Evolutionary conservation across 768 basidiomycete species (phyloP).

Genomic region (Cyclocybe cylindracea): DNA sequence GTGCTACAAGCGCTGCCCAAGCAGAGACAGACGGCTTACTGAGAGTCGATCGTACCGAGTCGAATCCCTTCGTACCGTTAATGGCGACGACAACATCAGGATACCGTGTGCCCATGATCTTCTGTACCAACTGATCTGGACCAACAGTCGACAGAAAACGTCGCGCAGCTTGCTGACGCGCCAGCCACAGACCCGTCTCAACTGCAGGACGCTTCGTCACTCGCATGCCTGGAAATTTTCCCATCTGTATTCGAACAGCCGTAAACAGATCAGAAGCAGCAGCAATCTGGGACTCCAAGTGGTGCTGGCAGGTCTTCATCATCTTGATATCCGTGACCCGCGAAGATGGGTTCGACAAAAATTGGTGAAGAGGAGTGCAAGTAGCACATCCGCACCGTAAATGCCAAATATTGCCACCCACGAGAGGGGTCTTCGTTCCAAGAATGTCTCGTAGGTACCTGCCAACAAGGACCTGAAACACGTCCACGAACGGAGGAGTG

Average conservation of each 20-base stretch:
- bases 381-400: slow-evolving; percentile 33
- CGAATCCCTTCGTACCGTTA: slow-evolving; percentile 21
- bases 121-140: slow-evolving; percentile 20
- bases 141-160: slow-evolving; percentile 28
- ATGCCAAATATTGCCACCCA: slow-evolving; percentile 19
- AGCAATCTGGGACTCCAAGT: slow-evolving; percentile 22
- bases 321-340: slow-evolving; percentile 16
- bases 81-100: slow-evolving; percentile 29
- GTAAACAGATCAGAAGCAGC: slow-evolving; percentile 24
- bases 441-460: slow-evolving; percentile 6
- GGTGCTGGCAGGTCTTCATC: slow-evolving; percentile 18
- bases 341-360: slow-evolving; percentile 20
- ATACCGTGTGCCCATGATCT: slow-evolving; percentile 32
- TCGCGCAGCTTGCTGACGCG: slow-evolving; percentile 21
- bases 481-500: slow-evolving; percentile 1
- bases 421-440: neutral
- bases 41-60: neutral
- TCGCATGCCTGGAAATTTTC: slow-evolving; percentile 26
- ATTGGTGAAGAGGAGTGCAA: slow-evolving; percentile 26
- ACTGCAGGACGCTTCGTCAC: slow-evolving; percentile 28
- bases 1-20: neutral
- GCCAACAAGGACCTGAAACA: slow-evolving; percentile 1
- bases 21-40: neutral
- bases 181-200: slow-evolving; percentile 19
- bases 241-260: slow-evolving; percentile 19